These are phyloP conservation scores for Lentinula raphanica DNA, from an alignment of 768 basidiomycete species.

Conservation along the genomic window DNA sequence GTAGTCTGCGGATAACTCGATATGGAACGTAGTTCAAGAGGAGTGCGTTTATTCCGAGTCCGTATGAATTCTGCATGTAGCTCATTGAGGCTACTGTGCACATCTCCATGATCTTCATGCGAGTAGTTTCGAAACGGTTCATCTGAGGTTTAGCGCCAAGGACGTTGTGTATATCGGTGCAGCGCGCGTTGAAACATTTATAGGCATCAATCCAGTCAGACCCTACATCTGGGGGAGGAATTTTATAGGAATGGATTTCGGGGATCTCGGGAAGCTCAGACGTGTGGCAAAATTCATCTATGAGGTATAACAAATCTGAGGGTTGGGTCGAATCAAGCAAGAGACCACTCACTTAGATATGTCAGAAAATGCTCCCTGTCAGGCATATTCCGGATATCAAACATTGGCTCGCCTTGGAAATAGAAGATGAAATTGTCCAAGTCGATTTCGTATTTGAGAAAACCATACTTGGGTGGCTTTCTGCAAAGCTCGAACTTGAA, in stretches of 20 bases:
- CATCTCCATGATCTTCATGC: neutral
- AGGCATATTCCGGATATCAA: conserved; percentile 9
- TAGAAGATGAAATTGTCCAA: conserved; percentile 23
- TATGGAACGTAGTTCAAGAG: neutral
- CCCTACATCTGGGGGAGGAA: neutral
- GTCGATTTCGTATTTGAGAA: conserved; percentile 24
- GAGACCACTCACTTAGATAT: conserved; percentile 17
- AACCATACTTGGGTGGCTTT: conserved; percentile 12
- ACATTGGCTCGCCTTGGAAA: conserved; percentile 10
- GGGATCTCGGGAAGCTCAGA: no score
- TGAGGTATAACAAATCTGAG: no score
- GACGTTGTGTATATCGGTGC: neutral
- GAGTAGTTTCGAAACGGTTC: neutral
- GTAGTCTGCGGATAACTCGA: neutral
- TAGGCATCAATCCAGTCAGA: neutral
- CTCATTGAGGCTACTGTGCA: neutral
- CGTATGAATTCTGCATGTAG: neutral
- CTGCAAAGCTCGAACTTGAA: neutral
- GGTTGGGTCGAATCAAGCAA: no score
- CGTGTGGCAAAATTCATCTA: no score
- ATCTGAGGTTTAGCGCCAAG: neutral
- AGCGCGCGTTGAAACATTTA: neutral
- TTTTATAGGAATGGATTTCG: neutral
- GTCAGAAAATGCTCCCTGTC: conserved; percentile 13
- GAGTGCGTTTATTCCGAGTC: neutral